Evolutionary conservation across 176 grass and related monocot species (phyloP).

Genomic region (Juncus inflexus): DNA sequence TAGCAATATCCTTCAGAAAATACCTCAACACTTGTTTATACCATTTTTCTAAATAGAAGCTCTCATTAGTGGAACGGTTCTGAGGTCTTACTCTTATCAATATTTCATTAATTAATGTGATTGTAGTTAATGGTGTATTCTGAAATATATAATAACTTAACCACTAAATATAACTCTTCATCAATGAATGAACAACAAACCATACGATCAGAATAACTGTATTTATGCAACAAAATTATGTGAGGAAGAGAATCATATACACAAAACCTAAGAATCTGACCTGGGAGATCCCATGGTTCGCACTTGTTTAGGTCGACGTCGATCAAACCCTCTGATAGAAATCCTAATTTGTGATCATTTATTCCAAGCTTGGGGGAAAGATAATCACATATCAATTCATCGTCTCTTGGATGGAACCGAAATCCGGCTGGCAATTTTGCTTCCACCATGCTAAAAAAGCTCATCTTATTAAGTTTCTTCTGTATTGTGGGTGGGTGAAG

Average conservation of each 20-base stretch:
- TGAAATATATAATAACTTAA: no score
- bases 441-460: conserved; percentile 94
- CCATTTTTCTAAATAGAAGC: no score
- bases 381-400: conserved; percentile 94
- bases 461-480: conserved; percentile 35
- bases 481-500: background rate
- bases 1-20: no score
- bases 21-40: no score
- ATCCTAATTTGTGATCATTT: conserved; percentile 33
- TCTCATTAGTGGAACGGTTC: no score
- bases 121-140: no score
- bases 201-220: background rate
- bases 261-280: conserved; percentile 29
- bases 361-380: conserved; percentile 51
- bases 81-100: no score
- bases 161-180: no score
- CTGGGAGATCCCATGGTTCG: conserved; percentile 91
- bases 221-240: conserved; percentile 8
- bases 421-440: conserved; percentile 79
- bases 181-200: background rate
- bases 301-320: conserved; percentile 93
- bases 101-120: no score
- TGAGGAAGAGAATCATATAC: no score
- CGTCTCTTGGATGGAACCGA: conserved; percentile 89
- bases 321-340: conserved; percentile 42